phyloP scores from a whole-genome alignment of 306 rosid genomes.

The Gastrolobium bilobum region DNA sequence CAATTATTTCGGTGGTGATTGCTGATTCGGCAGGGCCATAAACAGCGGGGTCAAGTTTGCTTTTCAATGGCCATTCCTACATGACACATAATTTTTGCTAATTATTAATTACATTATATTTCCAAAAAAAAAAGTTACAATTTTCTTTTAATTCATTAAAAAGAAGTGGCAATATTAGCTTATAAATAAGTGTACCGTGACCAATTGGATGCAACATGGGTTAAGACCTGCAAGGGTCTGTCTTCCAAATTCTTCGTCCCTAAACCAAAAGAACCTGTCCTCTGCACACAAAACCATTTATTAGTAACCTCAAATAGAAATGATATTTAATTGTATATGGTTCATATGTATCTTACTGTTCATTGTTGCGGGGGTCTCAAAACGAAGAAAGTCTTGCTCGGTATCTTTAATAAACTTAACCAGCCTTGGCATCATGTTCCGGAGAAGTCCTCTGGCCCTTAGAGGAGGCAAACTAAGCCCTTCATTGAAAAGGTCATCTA shows the following conservation, averaged over 20 bases:
- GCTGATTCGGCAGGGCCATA: conserved; percentile 80
- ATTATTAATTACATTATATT: not conserved
- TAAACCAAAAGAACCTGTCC: conserved; percentile 91
- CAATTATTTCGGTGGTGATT: conserved; percentile 69
- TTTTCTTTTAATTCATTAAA: no score
- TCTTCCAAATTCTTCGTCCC: conserved; percentile 83
- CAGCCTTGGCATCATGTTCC: conserved; percentile 55
- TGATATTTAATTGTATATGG: not conserved
- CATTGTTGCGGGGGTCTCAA: conserved; percentile 66
- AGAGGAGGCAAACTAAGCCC: conserved; percentile 63
- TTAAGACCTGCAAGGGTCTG: conserved; percentile 94
- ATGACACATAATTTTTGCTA: not conserved
- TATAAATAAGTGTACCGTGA: conserved; percentile 61
- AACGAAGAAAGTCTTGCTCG: conserved; percentile 57
- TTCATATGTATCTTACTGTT: conserved; percentile 50
- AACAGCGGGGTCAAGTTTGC: conserved; percentile 71
- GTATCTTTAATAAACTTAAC: conserved; percentile 46
- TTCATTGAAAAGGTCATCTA: conserved; percentile 64
- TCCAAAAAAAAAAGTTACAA: no score
- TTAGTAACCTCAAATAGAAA: conserved; percentile 4
- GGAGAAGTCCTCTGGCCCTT: conserved; percentile 33
- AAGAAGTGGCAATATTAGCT: not conserved
- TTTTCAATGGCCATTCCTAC: conserved; percentile 95
- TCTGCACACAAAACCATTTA: conserved; percentile 42
- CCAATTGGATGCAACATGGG: conserved; percentile 72